Conservation (phyloP, 768 basidiomycete species). For the Boletus rubroflammeus region DNA sequence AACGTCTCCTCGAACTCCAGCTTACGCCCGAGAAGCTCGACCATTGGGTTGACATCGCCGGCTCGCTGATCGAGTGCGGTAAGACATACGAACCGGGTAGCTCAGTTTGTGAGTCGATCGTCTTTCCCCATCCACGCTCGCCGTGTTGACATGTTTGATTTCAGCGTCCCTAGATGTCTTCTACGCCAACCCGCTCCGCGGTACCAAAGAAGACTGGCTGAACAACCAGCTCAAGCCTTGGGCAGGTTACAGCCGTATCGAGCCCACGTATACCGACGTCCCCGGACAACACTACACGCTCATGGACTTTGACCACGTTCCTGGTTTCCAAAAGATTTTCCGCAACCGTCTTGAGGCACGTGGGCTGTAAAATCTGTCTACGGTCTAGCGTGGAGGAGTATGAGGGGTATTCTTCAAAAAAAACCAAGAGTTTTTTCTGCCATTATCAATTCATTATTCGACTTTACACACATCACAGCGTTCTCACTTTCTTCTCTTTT, state of each 20-base stretch:
- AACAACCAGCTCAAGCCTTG: constrained; percentile 30
- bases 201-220: constrained; percentile 30
- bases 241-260: constrained; percentile 20
- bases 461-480: background rate
- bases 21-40: no score
- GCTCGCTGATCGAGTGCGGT: no score
- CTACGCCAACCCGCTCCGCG: constrained; percentile 27
- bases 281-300: constrained; percentile 30
- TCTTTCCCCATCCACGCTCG: background rate
- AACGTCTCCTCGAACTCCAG: no score
- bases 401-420: background rate
- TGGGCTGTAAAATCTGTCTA: constrained; percentile 14
- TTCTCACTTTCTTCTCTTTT: background rate
- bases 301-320: constrained; percentile 32
- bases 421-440: no score
- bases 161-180: constrained; percentile 23
- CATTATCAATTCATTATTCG: background rate
- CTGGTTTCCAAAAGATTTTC: constrained; percentile 29
- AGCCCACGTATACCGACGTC: constrained; percentile 24
- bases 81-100: no score
- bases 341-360: constrained; percentile 23
- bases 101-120: no score
- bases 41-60: no score
- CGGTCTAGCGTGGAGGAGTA: background rate
- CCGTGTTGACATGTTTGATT: background rate